Percentiles rank a stretch among this genome's conserved stretches.
These are phyloP conservation scores for Capronia americana DNA, from an alignment of 2,329 filamentous ascomycete species.

Conservation along the genomic window DNA sequence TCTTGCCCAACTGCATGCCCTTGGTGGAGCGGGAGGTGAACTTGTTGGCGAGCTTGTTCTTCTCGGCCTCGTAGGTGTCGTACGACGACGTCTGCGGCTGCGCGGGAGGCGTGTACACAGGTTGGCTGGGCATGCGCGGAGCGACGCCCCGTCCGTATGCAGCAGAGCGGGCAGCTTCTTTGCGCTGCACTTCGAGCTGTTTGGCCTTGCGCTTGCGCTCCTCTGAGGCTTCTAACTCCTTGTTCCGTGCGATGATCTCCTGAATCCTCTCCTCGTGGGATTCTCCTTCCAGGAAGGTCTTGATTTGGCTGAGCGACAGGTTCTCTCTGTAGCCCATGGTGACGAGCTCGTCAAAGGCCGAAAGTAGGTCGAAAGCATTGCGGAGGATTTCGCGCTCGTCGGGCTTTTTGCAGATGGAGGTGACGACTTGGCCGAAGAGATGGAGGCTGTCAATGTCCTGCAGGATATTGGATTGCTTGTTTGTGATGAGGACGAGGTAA, in stretches of 20 bases:
- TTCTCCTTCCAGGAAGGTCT: conserved; percentile 99
- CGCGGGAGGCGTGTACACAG: conserved; percentile 82
- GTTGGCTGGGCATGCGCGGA: conserved; percentile 81
- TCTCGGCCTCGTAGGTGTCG: conserved; percentile 94
- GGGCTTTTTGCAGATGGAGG: conserved; percentile 91
- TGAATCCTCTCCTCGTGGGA: conserved; percentile 98
- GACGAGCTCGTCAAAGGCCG: conserved; percentile 96
- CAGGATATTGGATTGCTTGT: conserved; percentile 98
- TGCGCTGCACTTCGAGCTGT: conserved; percentile 97
- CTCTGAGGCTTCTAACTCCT: conserved; percentile 96
- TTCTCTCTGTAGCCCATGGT: conserved; percentile 97
- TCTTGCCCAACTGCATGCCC: conserved; percentile 99
- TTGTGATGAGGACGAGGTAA: conserved; percentile 99
- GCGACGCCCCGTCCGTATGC: conserved; percentile 60
- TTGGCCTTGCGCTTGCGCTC: conserved; percentile 99
- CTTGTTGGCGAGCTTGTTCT: conserved; percentile 88
- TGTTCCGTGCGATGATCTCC: conserved; percentile 97
- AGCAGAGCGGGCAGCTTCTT: conserved; percentile 83
- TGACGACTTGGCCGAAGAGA: conserved; percentile 95
- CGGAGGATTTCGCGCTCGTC: conserved; percentile 94
- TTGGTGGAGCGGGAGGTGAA: conserved; percentile 74
- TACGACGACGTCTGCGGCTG: conserved; percentile 71
- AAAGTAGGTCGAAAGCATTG: conserved; percentile 95
- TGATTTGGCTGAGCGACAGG: conserved; percentile 94
- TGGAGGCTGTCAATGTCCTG: conserved; percentile 99